Percentiles rank a stretch among this genome's conserved stretches.
Evolutionary conservation across 495 filamentous ascomycete genomes (phyloP).

Genomic region (Neurospora africana): DNA sequence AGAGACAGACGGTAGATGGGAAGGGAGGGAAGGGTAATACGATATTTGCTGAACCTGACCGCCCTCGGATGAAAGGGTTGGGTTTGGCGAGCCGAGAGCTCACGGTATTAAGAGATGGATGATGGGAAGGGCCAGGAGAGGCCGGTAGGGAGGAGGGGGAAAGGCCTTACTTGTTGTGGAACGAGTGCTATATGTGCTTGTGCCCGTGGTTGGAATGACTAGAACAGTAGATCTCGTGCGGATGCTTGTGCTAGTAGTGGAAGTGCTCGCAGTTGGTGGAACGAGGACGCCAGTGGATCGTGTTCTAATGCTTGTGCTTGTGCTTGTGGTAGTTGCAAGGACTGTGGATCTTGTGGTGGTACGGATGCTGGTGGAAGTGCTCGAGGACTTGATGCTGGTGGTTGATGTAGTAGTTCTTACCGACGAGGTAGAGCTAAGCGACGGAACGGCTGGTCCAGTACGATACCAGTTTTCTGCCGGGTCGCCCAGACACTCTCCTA

Average conservation of each 20-base stretch:
- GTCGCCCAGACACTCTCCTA: conserved; percentile 67
- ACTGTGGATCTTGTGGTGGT: not conserved
- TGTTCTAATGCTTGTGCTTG: not conserved
- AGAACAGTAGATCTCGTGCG: not conserved
- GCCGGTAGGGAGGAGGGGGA: not conserved
- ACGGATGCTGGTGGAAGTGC: not conserved
- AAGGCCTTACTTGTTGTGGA: not conserved
- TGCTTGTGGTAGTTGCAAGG: not conserved
- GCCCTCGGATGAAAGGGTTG: not conserved
- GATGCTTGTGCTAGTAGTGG: not conserved
- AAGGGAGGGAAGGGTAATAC: not conserved
- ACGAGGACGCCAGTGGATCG: not conserved
- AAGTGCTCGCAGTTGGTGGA: not conserved
- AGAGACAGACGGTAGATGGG: not conserved
- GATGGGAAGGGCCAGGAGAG: not conserved
- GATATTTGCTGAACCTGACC: not conserved
- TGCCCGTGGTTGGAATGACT: not conserved
- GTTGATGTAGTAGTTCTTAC: not conserved
- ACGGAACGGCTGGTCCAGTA: conserved; percentile 7
- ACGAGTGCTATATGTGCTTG: not conserved
- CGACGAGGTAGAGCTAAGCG: not conserved
- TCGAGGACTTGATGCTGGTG: conserved; percentile 2
- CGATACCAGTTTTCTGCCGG: conserved; percentile 64
- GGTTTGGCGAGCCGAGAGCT: not conserved
- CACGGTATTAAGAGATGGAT: not conserved